Evolutionary conservation across 345 rosid species (phyloP), one percentile per base, ranked within the genome.

Genomic region (Salix suchowensis): DNA sequence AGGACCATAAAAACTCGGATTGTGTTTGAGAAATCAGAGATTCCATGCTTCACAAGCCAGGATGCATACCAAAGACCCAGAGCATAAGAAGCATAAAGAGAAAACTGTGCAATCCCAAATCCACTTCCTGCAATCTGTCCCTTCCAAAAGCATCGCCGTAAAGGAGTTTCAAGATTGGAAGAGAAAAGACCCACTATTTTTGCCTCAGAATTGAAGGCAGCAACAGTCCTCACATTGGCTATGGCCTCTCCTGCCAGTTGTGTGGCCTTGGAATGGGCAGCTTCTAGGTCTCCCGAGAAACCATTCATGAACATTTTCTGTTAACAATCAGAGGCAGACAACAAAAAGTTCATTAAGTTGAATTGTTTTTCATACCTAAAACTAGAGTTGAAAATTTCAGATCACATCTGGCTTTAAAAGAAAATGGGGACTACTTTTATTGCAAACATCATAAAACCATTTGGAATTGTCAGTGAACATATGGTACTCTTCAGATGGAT

Each of bases 221-320:
- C 97, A 12, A 96, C 94, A 14, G 99, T 96, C 82, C 99, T 88
- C 36, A 96, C 90, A 74, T 96, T 96, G 76, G 94, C 96, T 79
- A 96, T 96, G 72, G 99, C 98, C 79, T 96, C 99, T 7, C 96
- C 98, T 24, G 99, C 99, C 70, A 96, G 88, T 78, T 96, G 99
- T 5, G 99, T 96, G 70, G 92, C 92, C 81, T 93, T 96, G 67
- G 96, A 93, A 77, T 96, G 99, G 4, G 98, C 91, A 4, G 89
- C 96, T 85, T 96, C 99, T 14, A 96, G 76, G 79, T 96, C 99
- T 69, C 98, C 99, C 0, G 98, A 92, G 89, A 96, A 96, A 55
- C 99, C 99, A 46, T 72, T 86, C 99, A 96, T 88, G 88, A 96
- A 96, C 98, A 96, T 96, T 96, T 96, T 96, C 98, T 96, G 88